Evolutionary conservation across 176 grass and related monocot genomes (phyloP).

Genomic region (Coix lacrymajobi): DNA sequence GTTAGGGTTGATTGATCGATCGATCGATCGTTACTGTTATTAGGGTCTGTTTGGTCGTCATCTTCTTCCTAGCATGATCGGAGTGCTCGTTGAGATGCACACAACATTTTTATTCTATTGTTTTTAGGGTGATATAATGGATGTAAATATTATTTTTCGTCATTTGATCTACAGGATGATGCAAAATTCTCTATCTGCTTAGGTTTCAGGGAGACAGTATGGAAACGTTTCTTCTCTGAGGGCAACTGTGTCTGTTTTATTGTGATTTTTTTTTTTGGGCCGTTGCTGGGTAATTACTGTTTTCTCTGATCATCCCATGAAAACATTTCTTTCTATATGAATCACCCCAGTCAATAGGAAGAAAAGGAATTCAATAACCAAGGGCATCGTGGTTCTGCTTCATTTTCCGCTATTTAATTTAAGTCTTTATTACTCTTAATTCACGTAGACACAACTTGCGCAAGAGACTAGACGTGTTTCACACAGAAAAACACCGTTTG

Average conservation of each 20-base stretch:
- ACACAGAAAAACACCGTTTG: neutral
- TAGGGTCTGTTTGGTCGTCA: neutral
- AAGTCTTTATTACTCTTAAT: too few species aligned
- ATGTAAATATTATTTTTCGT: conserved; percentile 6
- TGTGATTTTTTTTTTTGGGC: neutral
- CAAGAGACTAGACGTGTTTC: neutral
- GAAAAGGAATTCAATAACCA: neutral
- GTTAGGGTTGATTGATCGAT: neutral
- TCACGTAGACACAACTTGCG: too few species aligned
- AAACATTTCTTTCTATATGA: neutral
- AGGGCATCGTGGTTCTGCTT: neutral
- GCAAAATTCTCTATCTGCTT: neutral
- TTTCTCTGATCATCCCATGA: neutral
- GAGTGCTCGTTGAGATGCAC: neutral
- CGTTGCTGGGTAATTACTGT: neutral
- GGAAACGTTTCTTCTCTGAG: neutral
- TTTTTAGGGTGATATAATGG: neutral
- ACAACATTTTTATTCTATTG: neutral
- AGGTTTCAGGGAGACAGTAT: neutral
- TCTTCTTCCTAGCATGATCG: neutral
- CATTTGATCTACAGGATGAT: neutral
- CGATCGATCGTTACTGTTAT: neutral
- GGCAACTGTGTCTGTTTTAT: neutral
- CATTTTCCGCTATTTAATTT: neutral
- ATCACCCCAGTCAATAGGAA: neutral